Percentiles rank a stretch among this genome's conserved stretches.
Evolutionary conservation across 2,329 filamentous ascomycete species (phyloP).

Genomic region (Trichoderma asperellum): DNA sequence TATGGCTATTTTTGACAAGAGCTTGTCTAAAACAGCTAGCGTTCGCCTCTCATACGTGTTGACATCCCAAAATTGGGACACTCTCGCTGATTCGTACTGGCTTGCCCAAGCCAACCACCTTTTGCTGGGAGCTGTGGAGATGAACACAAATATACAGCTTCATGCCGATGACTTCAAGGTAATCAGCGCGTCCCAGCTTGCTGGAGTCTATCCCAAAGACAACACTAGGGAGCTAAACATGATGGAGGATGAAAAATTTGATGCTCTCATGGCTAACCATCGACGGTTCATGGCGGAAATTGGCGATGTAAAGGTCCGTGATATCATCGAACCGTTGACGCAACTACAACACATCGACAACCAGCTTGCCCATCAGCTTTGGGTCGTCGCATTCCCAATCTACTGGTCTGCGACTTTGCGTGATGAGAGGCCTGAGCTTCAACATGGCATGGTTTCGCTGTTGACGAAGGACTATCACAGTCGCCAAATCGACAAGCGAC

Average conservation of each 20-base stretch:
- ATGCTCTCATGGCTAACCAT: conserved; percentile 76
- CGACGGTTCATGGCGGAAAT: conserved; percentile 83
- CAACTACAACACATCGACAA: conserved; percentile 91
- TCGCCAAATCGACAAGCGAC: conserved; percentile 89
- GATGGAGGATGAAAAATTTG: conserved; percentile 82
- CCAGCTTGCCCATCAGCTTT: conserved; percentile 82
- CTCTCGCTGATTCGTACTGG: conserved; percentile 94
- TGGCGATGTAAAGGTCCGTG: conserved; percentile 82
- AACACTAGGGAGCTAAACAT: conserved; percentile 65
- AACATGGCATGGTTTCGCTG: conserved; percentile 86
- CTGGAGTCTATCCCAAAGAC: conserved; percentile 74
- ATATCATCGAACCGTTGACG: conserved; percentile 85
- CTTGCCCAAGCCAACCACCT: conserved; percentile 92
- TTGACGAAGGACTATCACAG: conserved; percentile 96
- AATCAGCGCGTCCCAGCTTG: conserved; percentile 73
- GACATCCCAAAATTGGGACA: conserved; percentile 95
- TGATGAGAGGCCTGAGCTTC: conserved; percentile 87
- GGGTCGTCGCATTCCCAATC: conserved; percentile 88
- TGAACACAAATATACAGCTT: conserved; percentile 76
- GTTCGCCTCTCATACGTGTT: conserved; percentile 88
- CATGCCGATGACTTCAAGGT: conserved; percentile 83
- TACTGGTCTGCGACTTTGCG: conserved; percentile 88
- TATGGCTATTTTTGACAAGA: conserved; percentile 94
- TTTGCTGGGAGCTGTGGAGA: conserved; percentile 87
- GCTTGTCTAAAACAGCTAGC: conserved; percentile 88